Conservation (phyloP, 257 asterid species). For the Ajuga chamaepitys region DNA sequence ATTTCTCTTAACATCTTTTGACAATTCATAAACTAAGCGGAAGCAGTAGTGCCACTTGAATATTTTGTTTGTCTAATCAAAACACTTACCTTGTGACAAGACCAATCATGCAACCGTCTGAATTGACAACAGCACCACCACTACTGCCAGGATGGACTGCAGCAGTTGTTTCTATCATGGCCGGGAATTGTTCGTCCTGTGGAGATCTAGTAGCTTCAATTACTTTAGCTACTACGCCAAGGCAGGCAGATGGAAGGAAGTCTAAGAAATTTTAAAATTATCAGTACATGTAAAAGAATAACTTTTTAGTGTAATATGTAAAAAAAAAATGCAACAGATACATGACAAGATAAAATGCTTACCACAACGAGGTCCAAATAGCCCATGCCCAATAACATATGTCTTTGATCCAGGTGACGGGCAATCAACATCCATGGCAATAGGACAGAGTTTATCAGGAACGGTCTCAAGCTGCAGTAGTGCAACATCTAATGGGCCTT, state of each 20-base stretch:
- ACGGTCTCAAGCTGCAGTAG: conserved; percentile 67
- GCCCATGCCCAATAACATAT: conserved; percentile 88
- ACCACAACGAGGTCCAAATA: conserved; percentile 98
- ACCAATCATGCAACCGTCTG: conserved; percentile 79
- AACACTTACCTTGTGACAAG: conserved; percentile 86
- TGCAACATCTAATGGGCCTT: conserved; percentile 94
- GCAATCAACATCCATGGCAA: conserved; percentile 48
- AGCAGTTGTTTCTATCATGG: conserved; percentile 98
- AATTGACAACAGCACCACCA: conserved; percentile 94
- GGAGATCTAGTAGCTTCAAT: conserved; percentile 56
- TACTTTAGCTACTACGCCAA: conserved; percentile 85
- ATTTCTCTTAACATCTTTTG: background rate
- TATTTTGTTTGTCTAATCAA: background rate
- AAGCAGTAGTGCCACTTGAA: background rate
- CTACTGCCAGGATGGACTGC: conserved; percentile 99
- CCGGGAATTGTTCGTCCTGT: conserved; percentile 46
- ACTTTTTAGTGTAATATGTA: background rate
- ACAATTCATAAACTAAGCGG: background rate
- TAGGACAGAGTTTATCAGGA: conserved; percentile 68
- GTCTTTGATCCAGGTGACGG: conserved; percentile 86
- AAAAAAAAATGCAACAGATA: background rate
- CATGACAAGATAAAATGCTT: conserved; percentile 12
- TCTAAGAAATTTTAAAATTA: conserved; percentile 33
- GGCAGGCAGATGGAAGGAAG: conserved; percentile 79
- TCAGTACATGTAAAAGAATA: background rate